These are phyloP conservation scores for Euclidium syriacum DNA, from an alignment of 345 rosid genomes.

Conservation along the genomic window DNA sequence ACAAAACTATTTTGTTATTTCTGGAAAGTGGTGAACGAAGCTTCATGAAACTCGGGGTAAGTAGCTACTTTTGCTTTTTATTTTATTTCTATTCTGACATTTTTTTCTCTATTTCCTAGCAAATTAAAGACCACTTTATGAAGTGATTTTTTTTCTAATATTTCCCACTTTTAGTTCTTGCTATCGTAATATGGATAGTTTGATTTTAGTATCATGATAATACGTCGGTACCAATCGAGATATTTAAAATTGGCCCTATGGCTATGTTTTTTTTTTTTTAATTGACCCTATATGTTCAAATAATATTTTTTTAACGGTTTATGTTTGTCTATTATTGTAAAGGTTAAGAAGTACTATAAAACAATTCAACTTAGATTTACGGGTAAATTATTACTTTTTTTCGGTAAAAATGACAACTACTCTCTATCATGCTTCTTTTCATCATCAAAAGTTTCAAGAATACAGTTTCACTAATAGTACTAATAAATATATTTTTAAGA, in stretches of 20 bases:
- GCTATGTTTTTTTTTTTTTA: too few relatives aligned
- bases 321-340: neutral
- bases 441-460: too few relatives aligned
- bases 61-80: conserved; percentile 27
- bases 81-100: conserved; percentile 21
- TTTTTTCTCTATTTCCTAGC: conserved; percentile 18
- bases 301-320: neutral
- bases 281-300: neutral
- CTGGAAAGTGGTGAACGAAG: conserved; percentile 29
- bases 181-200: neutral
- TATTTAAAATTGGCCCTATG: too few relatives aligned
- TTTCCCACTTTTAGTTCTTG: neutral
- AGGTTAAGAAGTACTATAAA: neutral
- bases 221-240: conserved; percentile 1
- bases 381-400: too few relatives aligned
- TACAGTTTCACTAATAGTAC: too few relatives aligned
- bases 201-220: neutral
- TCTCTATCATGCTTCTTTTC: too few relatives aligned
- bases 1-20: conserved; percentile 22
- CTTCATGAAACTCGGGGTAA: conserved; percentile 29
- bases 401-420: too few relatives aligned
- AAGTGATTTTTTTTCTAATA: neutral
- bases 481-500: too few relatives aligned
- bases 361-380: too few relatives aligned
- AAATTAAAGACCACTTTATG: conserved; percentile 5